Base-by-base conservation (phyloP, 2,329 filamentous ascomycete species). In the Ophiostoma montium region DNA sequence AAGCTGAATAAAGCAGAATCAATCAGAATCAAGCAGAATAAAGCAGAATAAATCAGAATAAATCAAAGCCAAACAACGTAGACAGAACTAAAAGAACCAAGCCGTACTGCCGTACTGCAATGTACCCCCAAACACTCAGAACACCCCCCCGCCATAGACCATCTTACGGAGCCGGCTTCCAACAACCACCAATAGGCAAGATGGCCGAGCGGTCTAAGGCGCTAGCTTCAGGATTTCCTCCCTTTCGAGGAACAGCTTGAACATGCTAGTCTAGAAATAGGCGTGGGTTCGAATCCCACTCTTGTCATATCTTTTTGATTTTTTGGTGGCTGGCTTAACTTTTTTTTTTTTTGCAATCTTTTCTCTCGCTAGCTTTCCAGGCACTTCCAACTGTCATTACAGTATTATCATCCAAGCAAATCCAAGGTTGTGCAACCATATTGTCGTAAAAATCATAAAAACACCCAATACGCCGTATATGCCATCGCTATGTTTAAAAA, bases 221-320 rank as follows among this genome's bases (percentile, higher is more conserved):
- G 42, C 42, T 44, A 44, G 42, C 42, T 44, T 44, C 42, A 44
- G 42, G 42, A 44, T 19, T 2, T 12, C 11, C 12, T 15, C 11
- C 12, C 9, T 11, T 3, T 33, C 16, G 27, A 15, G 16, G 19
- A 30, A 16, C 23, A 42, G n/a, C 13, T 33, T 33, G 42, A 15
- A 44, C 42, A 32, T 44, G 42, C 42, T 44, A 44, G 42, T 44
- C 42, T 44, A 13, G 42, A 44, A 44, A 44, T 13, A 44, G 42
- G 42, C 42, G 42, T 44, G 42, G 42, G 42, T 44, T 44, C 42
- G 42, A 44, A 44, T 44, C 42, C 42, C 42, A 44, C 42, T 44
- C 42, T 44, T 44, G 42, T 44, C 42, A 44, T 11, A 12, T 4
- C 3, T 33, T 33, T 33, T 33, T 11, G 3, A 31, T 16, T 32